phyloP scores from a whole-genome alignment of 2,329 filamentous ascomycete species.

The Fusarium multiceps region DNA sequence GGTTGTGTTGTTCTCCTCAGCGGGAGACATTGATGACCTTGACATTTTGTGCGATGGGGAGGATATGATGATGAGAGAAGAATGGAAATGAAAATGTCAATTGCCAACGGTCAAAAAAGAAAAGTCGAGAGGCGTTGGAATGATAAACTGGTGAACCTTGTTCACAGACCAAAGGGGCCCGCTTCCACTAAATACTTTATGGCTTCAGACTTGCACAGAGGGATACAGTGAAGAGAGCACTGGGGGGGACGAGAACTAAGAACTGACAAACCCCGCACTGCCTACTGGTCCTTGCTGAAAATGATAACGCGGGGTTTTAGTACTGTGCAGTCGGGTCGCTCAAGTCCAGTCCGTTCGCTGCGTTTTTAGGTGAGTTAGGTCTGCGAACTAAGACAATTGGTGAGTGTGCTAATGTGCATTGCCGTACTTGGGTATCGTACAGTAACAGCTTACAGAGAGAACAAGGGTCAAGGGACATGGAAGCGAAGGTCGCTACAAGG shows the following conservation, averaged over 20 bases:
- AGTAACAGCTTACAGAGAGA: not conserved
- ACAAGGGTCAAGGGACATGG: not conserved
- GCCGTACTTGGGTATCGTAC: not conserved
- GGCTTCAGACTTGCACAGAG: not conserved
- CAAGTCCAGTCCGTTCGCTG: not conserved
- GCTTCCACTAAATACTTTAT: slow-evolving; percentile 40
- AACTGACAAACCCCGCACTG: slow-evolving; percentile 37
- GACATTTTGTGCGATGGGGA: slow-evolving; percentile 11
- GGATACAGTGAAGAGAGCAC: slow-evolving; percentile 4
- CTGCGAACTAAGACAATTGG: not conserved
- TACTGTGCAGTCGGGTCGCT: not conserved
- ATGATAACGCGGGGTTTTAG: slow-evolving; percentile 37
- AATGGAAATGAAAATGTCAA: not conserved
- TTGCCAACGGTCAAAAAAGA: slow-evolving; percentile 3
- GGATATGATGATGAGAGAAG: not conserved
- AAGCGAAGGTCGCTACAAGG: not conserved
- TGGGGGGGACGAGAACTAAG: not conserved
- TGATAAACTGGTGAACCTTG: slow-evolving; percentile 15
- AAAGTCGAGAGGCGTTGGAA: slow-evolving; percentile 1
- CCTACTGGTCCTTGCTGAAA: slow-evolving; percentile 20
- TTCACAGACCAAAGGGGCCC: slow-evolving; percentile 29
- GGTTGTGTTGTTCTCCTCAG: slow-evolving; percentile 44
- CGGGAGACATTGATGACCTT: slow-evolving; percentile 47
- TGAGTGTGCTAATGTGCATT: slow-evolving; percentile 3
- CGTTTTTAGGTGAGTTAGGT: not conserved